phyloP scores from a whole-genome alignment of 805 yeast genomes.

The Saccharomycopsis microspora region DNA sequence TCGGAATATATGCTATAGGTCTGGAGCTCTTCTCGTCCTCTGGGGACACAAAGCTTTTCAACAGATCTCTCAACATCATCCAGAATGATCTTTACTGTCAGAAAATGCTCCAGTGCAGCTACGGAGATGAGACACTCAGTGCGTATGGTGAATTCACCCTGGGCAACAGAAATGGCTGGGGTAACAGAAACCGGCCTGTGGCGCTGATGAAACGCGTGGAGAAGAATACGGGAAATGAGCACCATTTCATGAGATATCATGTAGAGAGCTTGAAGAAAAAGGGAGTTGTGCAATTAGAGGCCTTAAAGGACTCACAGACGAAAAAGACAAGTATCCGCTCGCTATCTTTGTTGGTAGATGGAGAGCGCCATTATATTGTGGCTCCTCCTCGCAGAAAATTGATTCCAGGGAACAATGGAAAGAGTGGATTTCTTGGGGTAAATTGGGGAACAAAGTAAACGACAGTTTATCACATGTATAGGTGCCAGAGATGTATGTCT shows the following conservation, averaged over 20 bases:
- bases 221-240: conserved; percentile 61
- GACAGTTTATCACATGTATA: too few species aligned
- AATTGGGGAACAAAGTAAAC: conserved; percentile 13
- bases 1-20: conserved; percentile 64
- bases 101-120: conserved; percentile 39
- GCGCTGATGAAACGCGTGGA: conserved; percentile 56
- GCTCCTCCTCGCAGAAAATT: conserved; percentile 5
- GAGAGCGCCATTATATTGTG: conserved; percentile 11
- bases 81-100: conserved; percentile 58
- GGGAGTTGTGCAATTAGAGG: conserved; percentile 73
- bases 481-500: too few species aligned
- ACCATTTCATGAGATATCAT: conserved; percentile 73
- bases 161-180: conserved; percentile 40
- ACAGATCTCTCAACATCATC: conserved; percentile 68
- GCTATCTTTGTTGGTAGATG: conserved; percentile 11
- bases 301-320: conserved; percentile 35
- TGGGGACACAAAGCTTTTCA: conserved; percentile 85
- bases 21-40: conserved; percentile 78
- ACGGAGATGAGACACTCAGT: conserved; percentile 42
- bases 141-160: conserved; percentile 62
- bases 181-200: conserved; percentile 85
- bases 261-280: conserved; percentile 58
- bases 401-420: not conserved
- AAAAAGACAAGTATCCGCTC: conserved; percentile 5
- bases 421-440: conserved; percentile 8